A percentile compares a stretch with the other conserved stretches of the same genome.
phyloP scores from a whole-genome alignment of 1,284 basidiomycete genomes.

The Puccinia horiana region DNA sequence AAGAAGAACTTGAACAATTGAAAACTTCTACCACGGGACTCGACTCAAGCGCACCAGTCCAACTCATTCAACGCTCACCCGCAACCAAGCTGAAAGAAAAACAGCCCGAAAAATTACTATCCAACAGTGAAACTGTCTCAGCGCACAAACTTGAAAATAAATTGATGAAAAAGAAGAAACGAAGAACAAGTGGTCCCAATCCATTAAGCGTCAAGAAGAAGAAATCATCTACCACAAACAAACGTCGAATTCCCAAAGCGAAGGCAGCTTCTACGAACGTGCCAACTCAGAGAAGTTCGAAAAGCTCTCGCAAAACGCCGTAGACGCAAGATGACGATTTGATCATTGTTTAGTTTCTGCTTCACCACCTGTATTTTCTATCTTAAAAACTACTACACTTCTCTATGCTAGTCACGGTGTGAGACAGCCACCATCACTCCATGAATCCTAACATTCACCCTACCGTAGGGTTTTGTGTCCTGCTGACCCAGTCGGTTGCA shows the following conservation, averaged over 20 bases:
- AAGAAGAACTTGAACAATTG: constrained; percentile 29
- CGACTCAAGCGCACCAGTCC: background rate
- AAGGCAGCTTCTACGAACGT: background rate
- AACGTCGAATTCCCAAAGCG: constrained; percentile 3
- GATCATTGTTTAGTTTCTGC: too few relatives aligned
- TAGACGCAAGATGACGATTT: background rate
- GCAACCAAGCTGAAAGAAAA: background rate
- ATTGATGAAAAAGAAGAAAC: constrained; percentile 25
- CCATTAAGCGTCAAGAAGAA: constrained; percentile 36
- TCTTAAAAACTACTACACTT: too few relatives aligned
- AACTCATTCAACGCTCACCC: constrained; percentile 11
- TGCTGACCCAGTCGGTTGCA: too few relatives aligned
- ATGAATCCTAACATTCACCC: too few relatives aligned
- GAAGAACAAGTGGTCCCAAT: constrained; percentile 20
- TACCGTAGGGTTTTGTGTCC: too few relatives aligned
- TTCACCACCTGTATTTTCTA: too few relatives aligned
- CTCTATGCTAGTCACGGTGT: too few relatives aligned
- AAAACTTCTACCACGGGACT: constrained; percentile 5
- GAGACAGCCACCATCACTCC: too few relatives aligned
- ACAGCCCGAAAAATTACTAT: background rate
- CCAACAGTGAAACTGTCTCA: constrained; percentile 14
- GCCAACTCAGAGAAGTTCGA: background rate
- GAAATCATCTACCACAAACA: constrained; percentile 24
- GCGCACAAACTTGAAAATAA: constrained; percentile 25
- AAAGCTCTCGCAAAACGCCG: background rate